phyloP scores from a whole-genome alignment of 805 yeast genomes.

The Ogataea zsoltii region DNA sequence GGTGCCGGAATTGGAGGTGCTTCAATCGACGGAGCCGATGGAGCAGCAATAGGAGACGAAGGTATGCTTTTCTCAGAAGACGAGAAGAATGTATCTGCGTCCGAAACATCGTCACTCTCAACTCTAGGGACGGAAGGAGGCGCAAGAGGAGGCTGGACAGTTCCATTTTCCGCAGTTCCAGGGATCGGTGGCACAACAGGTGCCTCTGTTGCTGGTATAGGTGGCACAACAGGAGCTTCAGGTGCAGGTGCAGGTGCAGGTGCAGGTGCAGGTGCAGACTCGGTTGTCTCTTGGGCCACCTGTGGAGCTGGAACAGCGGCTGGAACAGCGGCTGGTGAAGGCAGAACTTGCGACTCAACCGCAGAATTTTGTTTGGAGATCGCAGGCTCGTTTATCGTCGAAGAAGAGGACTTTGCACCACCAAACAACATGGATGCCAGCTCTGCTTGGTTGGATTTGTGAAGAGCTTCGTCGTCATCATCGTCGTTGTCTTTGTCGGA shows the following conservation, averaged over 20 bases:
- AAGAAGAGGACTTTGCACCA: slow-evolving; percentile 47
- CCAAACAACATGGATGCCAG: slow-evolving; percentile 57
- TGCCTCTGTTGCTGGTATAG: neutral
- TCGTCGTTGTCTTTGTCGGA: slow-evolving; percentile 43
- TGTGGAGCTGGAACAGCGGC: neutral
- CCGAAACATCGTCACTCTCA: neutral
- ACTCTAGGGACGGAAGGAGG: slow-evolving; percentile 18
- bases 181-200: neutral
- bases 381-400: slow-evolving; percentile 21
- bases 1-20: slow-evolving; percentile 28
- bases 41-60: slow-evolving; percentile 10
- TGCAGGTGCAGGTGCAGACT: slow-evolving; percentile 1
- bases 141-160: neutral
- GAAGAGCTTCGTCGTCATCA: slow-evolving; percentile 49
- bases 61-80: slow-evolving; percentile 2
- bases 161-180: slow-evolving; percentile 4
- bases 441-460: slow-evolving; percentile 54
- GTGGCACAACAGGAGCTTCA: neutral
- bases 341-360: slow-evolving; percentile 7
- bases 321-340: slow-evolving; percentile 22
- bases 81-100: slow-evolving; percentile 1
- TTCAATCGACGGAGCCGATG: slow-evolving; percentile 10
- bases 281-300: neutral
- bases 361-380: neutral
- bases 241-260: slow-evolving; percentile 9